A percentile compares a stretch with the other conserved stretches of the same genome.
phyloP scores from a whole-genome alignment of 495 filamentous ascomycete genomes.

The Penicillium roqueforti region DNA sequence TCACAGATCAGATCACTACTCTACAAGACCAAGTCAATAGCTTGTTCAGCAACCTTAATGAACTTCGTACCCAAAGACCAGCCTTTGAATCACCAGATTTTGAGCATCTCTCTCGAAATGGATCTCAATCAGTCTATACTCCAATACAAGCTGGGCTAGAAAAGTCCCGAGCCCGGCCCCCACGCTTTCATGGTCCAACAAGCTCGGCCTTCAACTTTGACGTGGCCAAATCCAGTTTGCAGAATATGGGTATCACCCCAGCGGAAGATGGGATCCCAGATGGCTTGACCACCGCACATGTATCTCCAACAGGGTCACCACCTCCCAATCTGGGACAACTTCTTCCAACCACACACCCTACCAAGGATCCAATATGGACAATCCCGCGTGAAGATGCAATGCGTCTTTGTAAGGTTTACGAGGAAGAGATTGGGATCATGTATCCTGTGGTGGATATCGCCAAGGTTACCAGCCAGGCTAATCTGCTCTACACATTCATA shows the following conservation, averaged over 20 bases:
- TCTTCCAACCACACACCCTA: constrained; percentile 36
- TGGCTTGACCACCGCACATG: constrained; percentile 48
- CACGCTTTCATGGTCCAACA: constrained; percentile 78
- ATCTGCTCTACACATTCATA: constrained; percentile 64
- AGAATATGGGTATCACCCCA: constrained; percentile 75
- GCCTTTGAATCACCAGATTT: constrained; percentile 35
- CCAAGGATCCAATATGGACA: constrained; percentile 72
- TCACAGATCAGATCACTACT: constrained; percentile 65
- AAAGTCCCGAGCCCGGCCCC: constrained; percentile 46
- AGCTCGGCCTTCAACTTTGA: constrained; percentile 83
- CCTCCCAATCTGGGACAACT: constrained; percentile 42
- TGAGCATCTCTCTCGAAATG: constrained; percentile 38
- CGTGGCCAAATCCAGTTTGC: constrained; percentile 79
- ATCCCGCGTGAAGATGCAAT: constrained; percentile 67
- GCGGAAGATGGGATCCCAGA: constrained; percentile 57
- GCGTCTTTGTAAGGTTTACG: constrained; percentile 66
- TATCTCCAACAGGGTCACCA: constrained; percentile 50
- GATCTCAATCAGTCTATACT: constrained; percentile 34
- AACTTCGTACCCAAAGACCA: constrained; percentile 49
- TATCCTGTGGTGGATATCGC: constrained; percentile 76
- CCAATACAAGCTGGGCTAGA: constrained; percentile 30
- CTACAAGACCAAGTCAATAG: constrained; percentile 83
- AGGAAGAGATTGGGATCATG: constrained; percentile 84
- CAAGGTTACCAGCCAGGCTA: constrained; percentile 58
- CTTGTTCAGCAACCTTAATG: constrained; percentile 65